phyloP scores from a whole-genome alignment of 305 asterid species.

The Solanum hybrid region DNA sequence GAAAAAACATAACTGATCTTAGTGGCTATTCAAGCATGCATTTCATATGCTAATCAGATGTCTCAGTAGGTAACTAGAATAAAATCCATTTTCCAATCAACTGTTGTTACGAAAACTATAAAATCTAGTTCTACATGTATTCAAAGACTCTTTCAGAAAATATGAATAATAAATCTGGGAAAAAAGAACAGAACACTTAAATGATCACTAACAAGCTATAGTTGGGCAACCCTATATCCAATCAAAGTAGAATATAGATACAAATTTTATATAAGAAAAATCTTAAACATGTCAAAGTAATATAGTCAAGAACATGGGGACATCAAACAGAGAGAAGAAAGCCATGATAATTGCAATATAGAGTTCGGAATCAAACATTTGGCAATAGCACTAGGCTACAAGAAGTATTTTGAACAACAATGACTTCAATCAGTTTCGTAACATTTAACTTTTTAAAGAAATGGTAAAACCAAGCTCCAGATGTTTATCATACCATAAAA shows the following conservation, averaged over 20 bases:
- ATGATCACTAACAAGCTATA: slow-evolving; percentile 11
- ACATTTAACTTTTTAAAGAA: background rate
- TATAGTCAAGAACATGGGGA: background rate
- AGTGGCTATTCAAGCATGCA: background rate
- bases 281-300: background rate
- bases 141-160: background rate
- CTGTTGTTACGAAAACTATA: background rate
- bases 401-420: background rate
- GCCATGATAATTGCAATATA: background rate
- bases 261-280: background rate
- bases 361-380: background rate
- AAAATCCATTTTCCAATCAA: background rate
- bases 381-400: background rate
- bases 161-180: background rate
- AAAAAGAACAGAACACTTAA: background rate
- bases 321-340: background rate
- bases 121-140: background rate
- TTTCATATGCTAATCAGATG: background rate
- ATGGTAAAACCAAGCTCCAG: background rate
- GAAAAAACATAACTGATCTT: background rate
- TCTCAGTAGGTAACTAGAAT: background rate
- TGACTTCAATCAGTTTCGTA: background rate
- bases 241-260: background rate
- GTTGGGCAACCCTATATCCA: background rate
- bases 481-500: background rate